These are phyloP conservation scores for Fusarium sp. DNA, from an alignment of 2,329 filamentous ascomycete genomes.

Conservation along the genomic window DNA sequence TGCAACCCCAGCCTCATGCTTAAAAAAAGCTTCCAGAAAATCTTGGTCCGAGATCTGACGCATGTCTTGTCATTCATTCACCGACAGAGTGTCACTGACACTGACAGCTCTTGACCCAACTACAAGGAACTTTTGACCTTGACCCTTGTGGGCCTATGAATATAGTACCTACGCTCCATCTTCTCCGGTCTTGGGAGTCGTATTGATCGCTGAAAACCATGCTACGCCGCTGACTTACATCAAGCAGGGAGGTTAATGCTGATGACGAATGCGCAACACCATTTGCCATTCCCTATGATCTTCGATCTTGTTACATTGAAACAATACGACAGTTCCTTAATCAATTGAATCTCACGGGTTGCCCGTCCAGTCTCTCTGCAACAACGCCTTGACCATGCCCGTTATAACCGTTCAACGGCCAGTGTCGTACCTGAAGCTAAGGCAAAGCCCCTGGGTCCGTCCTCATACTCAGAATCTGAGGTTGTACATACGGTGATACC, in stretches of 20 bases:
- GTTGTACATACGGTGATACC: neutral
- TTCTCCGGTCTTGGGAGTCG: neutral
- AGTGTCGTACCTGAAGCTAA: constrained; percentile 5
- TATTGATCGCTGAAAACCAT: neutral
- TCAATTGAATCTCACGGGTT: constrained; percentile 4
- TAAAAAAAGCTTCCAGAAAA: constrained; percentile 20
- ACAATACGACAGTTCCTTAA: neutral
- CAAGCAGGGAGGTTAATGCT: constrained; percentile 1
- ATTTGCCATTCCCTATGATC: constrained; percentile 5
- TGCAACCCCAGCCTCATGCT: neutral
- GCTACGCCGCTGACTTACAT: constrained; percentile 16
- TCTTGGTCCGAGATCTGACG: neutral
- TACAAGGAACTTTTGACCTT: constrained; percentile 11
- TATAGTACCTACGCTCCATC: neutral
- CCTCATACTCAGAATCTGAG: neutral
- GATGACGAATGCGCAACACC: constrained; percentile 2
- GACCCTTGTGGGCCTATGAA: neutral
- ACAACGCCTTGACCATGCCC: constrained; percentile 14
- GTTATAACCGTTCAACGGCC: constrained; percentile 12
- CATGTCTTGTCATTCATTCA: neutral
- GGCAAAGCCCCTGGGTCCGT: neutral
- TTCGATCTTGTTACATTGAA: constrained; percentile 24
- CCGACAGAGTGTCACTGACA: neutral
- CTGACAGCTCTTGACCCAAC: neutral
- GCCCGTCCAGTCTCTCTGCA: constrained; percentile 3